Evolutionary conservation across 1,284 basidiomycete genomes (phyloP), one percentile per base, ranked within the genome.

Genomic region (Cutaneotrichosporon cutaneum): DNA sequence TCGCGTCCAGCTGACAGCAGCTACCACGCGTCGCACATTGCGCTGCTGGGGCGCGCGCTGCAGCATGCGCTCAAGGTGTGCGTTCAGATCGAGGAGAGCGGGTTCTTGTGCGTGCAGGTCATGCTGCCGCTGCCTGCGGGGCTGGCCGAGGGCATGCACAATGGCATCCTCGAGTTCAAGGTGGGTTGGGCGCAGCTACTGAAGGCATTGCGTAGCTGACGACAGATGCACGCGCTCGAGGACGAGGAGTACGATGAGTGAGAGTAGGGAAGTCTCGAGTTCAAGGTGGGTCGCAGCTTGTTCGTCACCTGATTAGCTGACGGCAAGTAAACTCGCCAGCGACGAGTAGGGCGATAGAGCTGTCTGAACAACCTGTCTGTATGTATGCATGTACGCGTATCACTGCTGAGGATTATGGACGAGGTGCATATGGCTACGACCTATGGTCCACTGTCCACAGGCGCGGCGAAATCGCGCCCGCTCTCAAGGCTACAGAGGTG

Each of bases 61-160:
- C 86, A 90, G 68, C 86, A 82, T 58, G 92, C 90, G 0, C 85
- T 87, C 32, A 94, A 94, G 75, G 90, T 92, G 2, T 94, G 90
- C 0, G 75, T 96, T 50, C 85, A 92, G 48, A 91, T 94, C 32
- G 89, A 93, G 68, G 82, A 84, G 21, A 85, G 86, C 56, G 93
- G 93, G 0, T 79, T 94, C 54, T 81, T 95, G 21, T 89, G 88
- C 70, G 79, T 95, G 59, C 93, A 96, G 71, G 90, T 94, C 75
- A 83, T 94, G 70, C 90, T 94, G 83, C 88, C 90, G 9, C 65
- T 79, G 16, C 65, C 68, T 0, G 67, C 71, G 10, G 61, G 64
- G 22, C 58, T 74, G 0, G 81, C 85, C 4, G 81, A 78, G 57
- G 82, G 83, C 56, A 67, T 83, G 71, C 68, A 78, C 56, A 73